phyloP scores from a whole-genome alignment of 768 basidiomycete genomes.

The Pisolithus marmoratus region DNA sequence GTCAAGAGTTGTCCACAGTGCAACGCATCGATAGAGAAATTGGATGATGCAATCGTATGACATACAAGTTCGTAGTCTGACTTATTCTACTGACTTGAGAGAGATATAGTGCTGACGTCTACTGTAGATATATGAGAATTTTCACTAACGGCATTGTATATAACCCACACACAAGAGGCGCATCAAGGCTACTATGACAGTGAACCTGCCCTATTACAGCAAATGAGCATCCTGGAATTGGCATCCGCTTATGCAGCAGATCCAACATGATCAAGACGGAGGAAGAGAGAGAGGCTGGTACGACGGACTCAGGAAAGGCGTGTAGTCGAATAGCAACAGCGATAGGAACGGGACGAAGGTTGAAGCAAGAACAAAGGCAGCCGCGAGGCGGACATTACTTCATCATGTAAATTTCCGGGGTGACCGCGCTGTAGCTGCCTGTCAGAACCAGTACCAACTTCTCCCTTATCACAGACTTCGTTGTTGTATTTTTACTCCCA shows the following conservation, averaged over 20 bases:
- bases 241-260: background rate
- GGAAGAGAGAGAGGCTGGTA: background rate
- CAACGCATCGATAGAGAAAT: conserved; percentile 61
- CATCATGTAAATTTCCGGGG: too few relatives aligned
- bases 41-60: conserved; percentile 79
- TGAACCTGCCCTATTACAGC: background rate
- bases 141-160: background rate
- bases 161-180: background rate
- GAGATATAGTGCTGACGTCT: background rate
- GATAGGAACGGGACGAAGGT: background rate
- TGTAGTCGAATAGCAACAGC: background rate
- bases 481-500: too few relatives aligned
- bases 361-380: background rate
- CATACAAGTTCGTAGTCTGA: conserved; percentile 36
- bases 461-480: too few relatives aligned
- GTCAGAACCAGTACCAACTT: too few relatives aligned
- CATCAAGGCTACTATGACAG: background rate
- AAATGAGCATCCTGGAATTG: background rate
- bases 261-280: background rate
- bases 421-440: too few relatives aligned
- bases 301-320: background rate
- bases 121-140: background rate
- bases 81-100: background rate
- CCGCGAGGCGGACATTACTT: background rate
- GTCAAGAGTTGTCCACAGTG: conserved; percentile 74